phyloP scores from a whole-genome alignment of 371 early-diverging fungal species.

The Mortierella sp. region DNA sequence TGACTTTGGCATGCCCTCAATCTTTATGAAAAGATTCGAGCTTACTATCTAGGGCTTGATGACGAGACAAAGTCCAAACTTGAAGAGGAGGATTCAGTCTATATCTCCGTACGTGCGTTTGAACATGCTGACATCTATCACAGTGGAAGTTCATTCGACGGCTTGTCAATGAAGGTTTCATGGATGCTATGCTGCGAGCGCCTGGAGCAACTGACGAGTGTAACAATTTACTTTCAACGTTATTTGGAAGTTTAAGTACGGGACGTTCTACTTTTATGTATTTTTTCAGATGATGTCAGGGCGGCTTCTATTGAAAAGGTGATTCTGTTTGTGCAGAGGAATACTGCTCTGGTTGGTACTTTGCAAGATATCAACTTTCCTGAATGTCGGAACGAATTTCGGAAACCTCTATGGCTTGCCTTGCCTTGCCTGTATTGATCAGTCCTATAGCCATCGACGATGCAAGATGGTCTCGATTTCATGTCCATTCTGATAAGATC shows the following conservation, averaged over 20 bases:
- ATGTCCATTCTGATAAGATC: not conserved
- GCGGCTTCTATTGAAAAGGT: not conserved
- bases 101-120: not conserved
- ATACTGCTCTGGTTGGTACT: not conserved
- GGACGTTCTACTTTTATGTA: not conserved
- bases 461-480: not conserved
- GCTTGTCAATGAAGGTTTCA: not conserved
- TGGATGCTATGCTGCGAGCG: conserved; percentile 10
- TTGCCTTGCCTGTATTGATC: not conserved
- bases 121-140: not conserved
- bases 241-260: not conserved
- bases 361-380: not conserved
- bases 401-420: not conserved
- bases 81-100: not conserved
- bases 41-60: not conserved
- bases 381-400: not conserved
- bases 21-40: not conserved
- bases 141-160: not conserved
- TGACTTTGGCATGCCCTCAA: not conserved
- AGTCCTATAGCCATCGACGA: not conserved
- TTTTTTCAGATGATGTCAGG: not conserved
- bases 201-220: conserved; percentile 5
- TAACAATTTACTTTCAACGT: not conserved
- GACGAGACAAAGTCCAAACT: not conserved
- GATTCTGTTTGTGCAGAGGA: not conserved